Conservation (phyloP, 2,329 filamentous ascomycete genomes). For the Ophiocordyceps camponoti-rufipedis region DNA sequence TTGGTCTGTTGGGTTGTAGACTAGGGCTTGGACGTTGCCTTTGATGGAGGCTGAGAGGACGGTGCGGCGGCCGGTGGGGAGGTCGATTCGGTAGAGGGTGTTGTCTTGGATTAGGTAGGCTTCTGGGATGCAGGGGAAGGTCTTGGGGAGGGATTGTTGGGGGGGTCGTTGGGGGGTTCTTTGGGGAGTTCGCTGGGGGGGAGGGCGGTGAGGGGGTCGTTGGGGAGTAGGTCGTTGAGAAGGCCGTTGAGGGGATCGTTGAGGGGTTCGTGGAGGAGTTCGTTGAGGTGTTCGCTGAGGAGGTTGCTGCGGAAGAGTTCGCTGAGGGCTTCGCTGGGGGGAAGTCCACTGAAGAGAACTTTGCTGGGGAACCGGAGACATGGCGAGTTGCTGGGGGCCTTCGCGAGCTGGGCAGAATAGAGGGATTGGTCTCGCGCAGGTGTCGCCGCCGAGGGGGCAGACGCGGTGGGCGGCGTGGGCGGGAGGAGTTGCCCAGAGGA, state of each 20-base stretch:
- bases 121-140: constrained; percentile 1
- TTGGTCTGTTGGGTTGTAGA: constrained; percentile 2
- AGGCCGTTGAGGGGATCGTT: too few relatives aligned
- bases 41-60: background rate
- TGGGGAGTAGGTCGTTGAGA: too few relatives aligned
- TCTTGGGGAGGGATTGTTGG: too few relatives aligned
- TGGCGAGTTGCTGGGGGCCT: background rate
- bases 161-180: too few relatives aligned
- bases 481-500: background rate
- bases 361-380: background rate
- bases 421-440: background rate
- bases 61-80: background rate
- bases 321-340: too few relatives aligned
- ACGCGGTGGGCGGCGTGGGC: background rate
- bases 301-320: too few relatives aligned
- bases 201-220: too few relatives aligned
- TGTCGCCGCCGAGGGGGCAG: background rate
- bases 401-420: background rate
- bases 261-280: too few relatives aligned
- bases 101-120: constrained; percentile 1
- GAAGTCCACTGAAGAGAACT: too few relatives aligned
- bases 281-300: too few relatives aligned
- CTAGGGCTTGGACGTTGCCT: background rate
- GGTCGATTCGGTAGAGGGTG: background rate
- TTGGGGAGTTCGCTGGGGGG: too few relatives aligned